phyloP scores from a whole-genome alignment of 2,329 filamentous ascomycete species.

The Ophiocordyceps camponoti-floridani region DNA sequence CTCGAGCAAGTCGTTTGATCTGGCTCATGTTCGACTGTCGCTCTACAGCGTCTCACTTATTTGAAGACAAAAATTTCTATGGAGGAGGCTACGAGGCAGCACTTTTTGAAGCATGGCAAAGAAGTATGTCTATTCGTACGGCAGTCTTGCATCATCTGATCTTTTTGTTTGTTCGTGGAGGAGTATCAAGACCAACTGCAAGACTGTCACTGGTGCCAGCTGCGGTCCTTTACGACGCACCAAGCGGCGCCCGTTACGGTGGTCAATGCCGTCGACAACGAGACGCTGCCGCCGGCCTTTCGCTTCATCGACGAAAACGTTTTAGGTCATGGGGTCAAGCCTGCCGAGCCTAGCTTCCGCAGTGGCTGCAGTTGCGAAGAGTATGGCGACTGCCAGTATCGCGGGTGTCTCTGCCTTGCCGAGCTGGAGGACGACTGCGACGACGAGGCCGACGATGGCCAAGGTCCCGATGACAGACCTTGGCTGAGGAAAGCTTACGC shows the following conservation, averaged over 20 bases:
- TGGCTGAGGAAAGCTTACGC: slow-evolving; percentile 29
- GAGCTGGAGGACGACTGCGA: slow-evolving; percentile 34
- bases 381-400: slow-evolving; percentile 48
- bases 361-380: slow-evolving; percentile 50
- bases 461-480: too few species aligned
- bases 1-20: too few species aligned
- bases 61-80: slow-evolving; percentile 11
- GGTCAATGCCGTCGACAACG: slow-evolving; percentile 42
- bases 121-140: slow-evolving; percentile 7
- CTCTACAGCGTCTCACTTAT: not conserved
- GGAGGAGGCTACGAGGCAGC: slow-evolving; percentile 25
- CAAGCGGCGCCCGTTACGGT: slow-evolving; percentile 37
- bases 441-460: not conserved
- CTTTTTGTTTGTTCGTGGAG: slow-evolving; percentile 6
- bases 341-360: slow-evolving; percentile 42
- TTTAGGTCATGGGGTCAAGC: slow-evolving; percentile 39
- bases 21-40: not conserved
- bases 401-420: slow-evolving; percentile 51
- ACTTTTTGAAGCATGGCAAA: slow-evolving; percentile 32
- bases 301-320: slow-evolving; percentile 48
- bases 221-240: slow-evolving; percentile 34
- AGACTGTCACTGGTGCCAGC: slow-evolving; percentile 44
- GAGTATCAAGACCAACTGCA: slow-evolving; percentile 18
- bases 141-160: not conserved
- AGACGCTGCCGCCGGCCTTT: slow-evolving; percentile 42